These are phyloP conservation scores for Alopecurus myosuroides DNA, from an alignment of 176 grass and related monocot genomes.

Conservation along the genomic window DNA sequence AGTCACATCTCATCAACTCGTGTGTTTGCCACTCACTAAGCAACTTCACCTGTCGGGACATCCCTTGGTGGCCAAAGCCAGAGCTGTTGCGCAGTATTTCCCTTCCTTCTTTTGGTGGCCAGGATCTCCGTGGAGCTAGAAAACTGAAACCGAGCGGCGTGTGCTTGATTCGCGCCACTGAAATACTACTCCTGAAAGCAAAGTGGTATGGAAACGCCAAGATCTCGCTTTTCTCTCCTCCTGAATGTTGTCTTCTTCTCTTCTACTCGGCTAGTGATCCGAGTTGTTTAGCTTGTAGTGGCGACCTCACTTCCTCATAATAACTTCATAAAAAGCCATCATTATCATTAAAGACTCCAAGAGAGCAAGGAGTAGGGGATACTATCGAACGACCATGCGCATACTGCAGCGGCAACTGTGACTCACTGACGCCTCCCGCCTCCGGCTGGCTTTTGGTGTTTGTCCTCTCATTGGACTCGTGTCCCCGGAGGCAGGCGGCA, in stretches of 20 bases:
- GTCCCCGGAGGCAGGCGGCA: slow-evolving; percentile 40
- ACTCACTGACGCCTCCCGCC: not conserved
- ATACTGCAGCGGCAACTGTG: slow-evolving; percentile 29
- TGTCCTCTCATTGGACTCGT: slow-evolving; percentile 41
- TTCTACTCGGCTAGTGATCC: not conserved
- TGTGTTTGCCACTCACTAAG: not conserved
- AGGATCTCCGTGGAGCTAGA: not conserved
- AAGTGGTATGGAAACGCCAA: slow-evolving; percentile 16
- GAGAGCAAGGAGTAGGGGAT: slow-evolving; percentile 30
- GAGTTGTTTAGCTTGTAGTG: slow-evolving; percentile 38
- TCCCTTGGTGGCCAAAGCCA: slow-evolving; percentile 4
- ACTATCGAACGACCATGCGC: not conserved
- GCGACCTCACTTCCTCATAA: slow-evolving; percentile 33
- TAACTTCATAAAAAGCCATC: not conserved
- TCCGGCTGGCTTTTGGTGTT: slow-evolving; percentile 29
- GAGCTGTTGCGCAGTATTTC: not conserved
- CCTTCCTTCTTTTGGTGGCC: not conserved
- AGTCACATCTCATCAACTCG: not conserved
- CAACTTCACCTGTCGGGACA: not conserved
- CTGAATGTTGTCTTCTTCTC: not conserved
- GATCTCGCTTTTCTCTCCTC: not conserved
- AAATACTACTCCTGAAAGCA: not conserved
- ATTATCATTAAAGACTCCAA: slow-evolving; percentile 55
- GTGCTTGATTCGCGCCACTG: not conserved
- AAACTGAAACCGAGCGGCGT: not conserved